A percentile compares a stretch with the other conserved stretches of the same genome.
Evolutionary conservation across 805 yeast genomes (phyloP).

Genomic region (Pichia eremophila): DNA sequence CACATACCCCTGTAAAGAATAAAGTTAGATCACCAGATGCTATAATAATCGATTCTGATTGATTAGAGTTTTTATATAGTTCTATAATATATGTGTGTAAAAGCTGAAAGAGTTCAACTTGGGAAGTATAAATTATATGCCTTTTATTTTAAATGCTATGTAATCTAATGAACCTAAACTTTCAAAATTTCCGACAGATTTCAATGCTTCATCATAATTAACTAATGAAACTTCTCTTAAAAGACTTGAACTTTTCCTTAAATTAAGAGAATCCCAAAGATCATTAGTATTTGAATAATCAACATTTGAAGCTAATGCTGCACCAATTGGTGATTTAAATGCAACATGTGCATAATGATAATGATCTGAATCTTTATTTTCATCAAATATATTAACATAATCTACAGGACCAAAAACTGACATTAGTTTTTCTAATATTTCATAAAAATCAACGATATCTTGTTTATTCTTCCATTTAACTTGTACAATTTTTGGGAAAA

Average conservation of each 20-base stretch:
- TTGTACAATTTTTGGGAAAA: background rate
- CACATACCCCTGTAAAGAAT: conserved; percentile 48
- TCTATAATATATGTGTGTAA: too few species aligned
- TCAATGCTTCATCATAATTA: conserved; percentile 1
- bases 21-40: conserved; percentile 66
- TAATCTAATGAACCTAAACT: background rate
- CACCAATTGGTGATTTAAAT: conserved; percentile 22
- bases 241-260: conserved; percentile 38
- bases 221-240: conserved; percentile 25
- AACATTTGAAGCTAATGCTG: conserved; percentile 30
- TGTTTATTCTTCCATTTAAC: conserved; percentile 39
- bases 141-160: background rate
- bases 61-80: background rate
- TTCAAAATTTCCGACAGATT: background rate
- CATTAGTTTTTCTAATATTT: conserved; percentile 32
- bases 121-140: too few species aligned
- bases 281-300: conserved; percentile 33
- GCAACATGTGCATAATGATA: conserved; percentile 33
- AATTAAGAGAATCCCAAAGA: conserved; percentile 38
- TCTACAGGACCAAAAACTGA: conserved; percentile 34
- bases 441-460: conserved; percentile 26
- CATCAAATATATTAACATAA: conserved; percentile 8
- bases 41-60: conserved; percentile 61
- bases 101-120: too few species aligned
- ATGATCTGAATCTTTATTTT: conserved; percentile 10